Base-by-base conservation (phyloP, 495 filamentous ascomycete genomes). In the Aspergillus egyptiacus region DNA sequence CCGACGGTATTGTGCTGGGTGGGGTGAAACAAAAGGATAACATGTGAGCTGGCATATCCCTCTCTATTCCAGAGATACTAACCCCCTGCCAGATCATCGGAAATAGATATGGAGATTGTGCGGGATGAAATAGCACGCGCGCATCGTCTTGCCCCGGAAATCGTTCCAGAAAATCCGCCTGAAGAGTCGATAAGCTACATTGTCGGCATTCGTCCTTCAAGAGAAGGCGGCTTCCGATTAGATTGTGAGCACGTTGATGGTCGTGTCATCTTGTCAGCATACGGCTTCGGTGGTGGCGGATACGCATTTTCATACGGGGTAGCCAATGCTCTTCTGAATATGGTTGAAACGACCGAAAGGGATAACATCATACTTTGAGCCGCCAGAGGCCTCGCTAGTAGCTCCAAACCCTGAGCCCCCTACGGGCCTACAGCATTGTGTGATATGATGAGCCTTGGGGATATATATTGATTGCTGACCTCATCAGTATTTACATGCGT, bases 241-340 rank as follows among this genome's bases (percentile, higher is more conserved):
- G 68, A 71, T 20, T 67, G 64, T 1, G 55, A 67, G 49, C 38
- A 58, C 25, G 52, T 57, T 36, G 67, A 55, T 0, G 32, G 47
- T 15, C 60, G 65, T 1, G 51, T 58, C 0, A 19, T 73, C 1
- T 39, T 73, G 8, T 73, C 70, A 0, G 70, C 70, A 0, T 73
- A 73, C 48, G 70, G 68, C 1, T 73, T 73, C 48, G 70, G 67
- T 2, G 70, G 70, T 5, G 70, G 68, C 6, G 70, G 70, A 1
- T 73, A 73, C 57, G 62, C 70, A 1, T 73, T 71, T 43, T 71
- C 68, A 0, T 73, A 73, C 38, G 70, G 70, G 0, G 53, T 73
- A 18, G 70, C 62, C 0, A 64, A 73, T 57, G 63, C 67, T 2
- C 25, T 73, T 38, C 51, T 57, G 17, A 66, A 62, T 50, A 71